Evolutionary conservation across 2,329 filamentous ascomycete genomes (phyloP).

Genomic region (Exophiala sp.): DNA sequence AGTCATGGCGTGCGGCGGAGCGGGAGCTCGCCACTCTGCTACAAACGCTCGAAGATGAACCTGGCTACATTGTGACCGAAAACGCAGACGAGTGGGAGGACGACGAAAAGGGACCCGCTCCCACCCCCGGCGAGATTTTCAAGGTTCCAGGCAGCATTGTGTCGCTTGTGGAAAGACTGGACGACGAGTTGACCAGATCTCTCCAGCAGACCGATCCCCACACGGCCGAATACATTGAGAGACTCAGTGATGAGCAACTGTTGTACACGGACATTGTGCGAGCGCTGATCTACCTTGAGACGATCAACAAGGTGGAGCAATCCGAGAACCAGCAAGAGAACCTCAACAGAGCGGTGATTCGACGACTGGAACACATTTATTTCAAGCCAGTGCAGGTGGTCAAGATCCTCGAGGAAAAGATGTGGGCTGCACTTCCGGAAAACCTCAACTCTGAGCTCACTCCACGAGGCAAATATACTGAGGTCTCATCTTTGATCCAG

Average conservation of each 20-base stretch:
- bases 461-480: slow-evolving; percentile 60
- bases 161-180: slow-evolving; percentile 87
- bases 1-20: slow-evolving; percentile 95
- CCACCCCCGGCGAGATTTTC: slow-evolving; percentile 67
- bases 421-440: slow-evolving; percentile 73
- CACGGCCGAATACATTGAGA: slow-evolving; percentile 96
- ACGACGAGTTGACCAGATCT: slow-evolving; percentile 96
- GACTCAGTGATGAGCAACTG: slow-evolving; percentile 80
- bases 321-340: slow-evolving; percentile 76
- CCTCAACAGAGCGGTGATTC: slow-evolving; percentile 87
- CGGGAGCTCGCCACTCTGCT: slow-evolving; percentile 76
- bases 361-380: slow-evolving; percentile 93
- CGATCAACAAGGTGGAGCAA: slow-evolving; percentile 56
- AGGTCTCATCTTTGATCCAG: slow-evolving; percentile 71
- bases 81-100: slow-evolving; percentile 98
- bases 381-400: slow-evolving; percentile 97
- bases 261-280: slow-evolving; percentile 92
- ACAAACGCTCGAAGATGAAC: slow-evolving; percentile 69
- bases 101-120: slow-evolving; percentile 81
- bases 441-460: slow-evolving; percentile 73
- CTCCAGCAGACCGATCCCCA: slow-evolving; percentile 96
- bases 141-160: slow-evolving; percentile 93
- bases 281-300: slow-evolving; percentile 81
- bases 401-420: slow-evolving; percentile 87
- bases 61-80: slow-evolving; percentile 80